Evolutionary conservation across 805 yeast species (phyloP).

Genomic region (Yarrowia sp.): DNA sequence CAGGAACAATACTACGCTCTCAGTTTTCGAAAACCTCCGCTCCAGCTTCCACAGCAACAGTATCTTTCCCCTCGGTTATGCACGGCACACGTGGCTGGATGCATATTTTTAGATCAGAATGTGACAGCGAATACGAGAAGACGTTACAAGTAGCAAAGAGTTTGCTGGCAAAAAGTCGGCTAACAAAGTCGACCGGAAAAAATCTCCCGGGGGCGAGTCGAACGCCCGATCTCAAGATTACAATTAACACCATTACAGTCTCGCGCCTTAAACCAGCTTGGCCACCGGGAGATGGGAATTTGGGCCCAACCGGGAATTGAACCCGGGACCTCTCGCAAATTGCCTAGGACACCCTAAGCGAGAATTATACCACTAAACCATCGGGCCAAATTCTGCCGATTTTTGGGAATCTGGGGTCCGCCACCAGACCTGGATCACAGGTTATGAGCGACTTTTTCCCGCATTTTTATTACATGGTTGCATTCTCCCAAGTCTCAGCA

Average conservation of each 20-base stretch:
- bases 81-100: conserved; percentile 33
- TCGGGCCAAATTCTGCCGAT: conserved; percentile 13
- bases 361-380: conserved; percentile 39
- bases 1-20: background rate
- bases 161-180: background rate
- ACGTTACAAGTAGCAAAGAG: no score
- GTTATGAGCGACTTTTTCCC: conserved; percentile 24
- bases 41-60: no score
- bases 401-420: background rate
- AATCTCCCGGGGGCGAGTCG: conserved; percentile 51
- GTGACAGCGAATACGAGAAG: background rate
- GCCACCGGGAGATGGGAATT: conserved; percentile 48
- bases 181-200: background rate
- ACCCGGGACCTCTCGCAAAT: conserved; percentile 39
- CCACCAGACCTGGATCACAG: background rate
- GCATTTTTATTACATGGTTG: no score
- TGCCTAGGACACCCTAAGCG: conserved; percentile 39
- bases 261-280: conserved; percentile 52
- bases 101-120: conserved; percentile 4
- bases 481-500: no score
- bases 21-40: background rate
- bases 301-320: conserved; percentile 39
- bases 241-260: conserved; percentile 50
- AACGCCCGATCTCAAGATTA: conserved; percentile 51
- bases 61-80: background rate